Evolutionary conservation across 2,329 filamentous ascomycete species (phyloP).

Genomic region (Pseudodiploospora longispora): DNA sequence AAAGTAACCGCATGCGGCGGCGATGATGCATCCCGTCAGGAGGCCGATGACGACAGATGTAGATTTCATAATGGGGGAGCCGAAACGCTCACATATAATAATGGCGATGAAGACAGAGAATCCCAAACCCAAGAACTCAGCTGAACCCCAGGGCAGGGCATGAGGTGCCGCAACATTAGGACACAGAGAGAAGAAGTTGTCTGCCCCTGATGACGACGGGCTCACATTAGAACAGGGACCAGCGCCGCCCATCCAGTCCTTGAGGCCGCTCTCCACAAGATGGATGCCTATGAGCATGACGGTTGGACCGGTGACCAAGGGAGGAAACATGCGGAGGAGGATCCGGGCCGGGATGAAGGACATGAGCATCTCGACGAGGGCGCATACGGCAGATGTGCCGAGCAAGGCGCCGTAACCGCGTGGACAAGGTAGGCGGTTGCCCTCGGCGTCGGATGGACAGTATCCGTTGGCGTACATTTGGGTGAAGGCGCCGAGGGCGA

Average conservation of each 20-base stretch:
- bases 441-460: constrained; percentile 51
- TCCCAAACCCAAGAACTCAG: constrained; percentile 70
- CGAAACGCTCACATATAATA: constrained; percentile 72
- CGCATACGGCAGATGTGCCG: constrained; percentile 58
- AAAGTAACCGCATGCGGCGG: constrained; percentile 71
- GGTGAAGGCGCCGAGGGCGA: constrained; percentile 55
- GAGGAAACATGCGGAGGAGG: constrained; percentile 68
- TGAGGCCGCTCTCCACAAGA: constrained; percentile 63
- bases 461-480: constrained; percentile 75
- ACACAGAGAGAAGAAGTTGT: constrained; percentile 51
- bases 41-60: constrained; percentile 69
- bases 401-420: constrained; percentile 66
- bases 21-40: constrained; percentile 69
- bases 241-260: constrained; percentile 70
- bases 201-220: constrained; percentile 26
- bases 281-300: constrained; percentile 64
- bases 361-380: constrained; percentile 63
- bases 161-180: constrained; percentile 61
- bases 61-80: constrained; percentile 77
- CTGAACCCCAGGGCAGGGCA: constrained; percentile 67
- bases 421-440: constrained; percentile 64
- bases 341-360: constrained; percentile 64
- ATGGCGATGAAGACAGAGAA: constrained; percentile 76
- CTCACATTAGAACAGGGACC: constrained; percentile 47
- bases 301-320: constrained; percentile 68